Evolutionary conservation across 2,329 filamentous ascomycete species (phyloP), one percentile per base, ranked within the genome.

Genomic region (Pseudogymnoascus sp.): DNA sequence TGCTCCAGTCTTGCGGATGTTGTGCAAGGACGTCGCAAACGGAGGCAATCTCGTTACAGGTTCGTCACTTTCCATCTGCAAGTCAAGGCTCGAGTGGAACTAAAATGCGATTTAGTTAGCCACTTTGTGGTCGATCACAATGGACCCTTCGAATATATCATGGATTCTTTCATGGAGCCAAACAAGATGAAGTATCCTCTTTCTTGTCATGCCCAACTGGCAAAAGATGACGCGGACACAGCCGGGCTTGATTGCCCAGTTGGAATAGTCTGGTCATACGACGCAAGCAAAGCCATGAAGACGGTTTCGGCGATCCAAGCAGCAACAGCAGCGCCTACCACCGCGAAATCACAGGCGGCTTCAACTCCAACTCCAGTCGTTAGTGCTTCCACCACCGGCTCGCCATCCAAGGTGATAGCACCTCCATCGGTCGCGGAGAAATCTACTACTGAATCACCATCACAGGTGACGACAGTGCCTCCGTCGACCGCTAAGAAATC

Each of bases 1-100:
- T 14, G 21, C 45, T 1, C 57, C 66, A 16, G 37, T 63, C 48
- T 61, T 68, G 39, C 61, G 62, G 60, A 66, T 68, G 66, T 67
- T 62, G 65, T 68, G 66, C 45, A 34, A 60, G 6, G 65, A 68
- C 64, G 25, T 19, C 31, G 10, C 48, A 31, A 28, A 5, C 3
- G 48, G 48, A 4, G 25, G 25, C 10, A 23, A 48, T 23, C 10
- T 11, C 25, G 25, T 14, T 34, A 8, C 31, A 54, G n/a, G 48
- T 54, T 54, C 21, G 48, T 31, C 13, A 6, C 25, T 31, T 31
- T 31, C 25, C 23, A 11, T 19, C 48, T 31, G 4, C n/a, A 19
- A 19, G n/a, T 19, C 11, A 54, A 31, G 23, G 25, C 48, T 31
- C 25, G 4, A 61, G 14, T 61, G 62, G 14, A 37, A 31, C 39